These are phyloP conservation scores for Aspergillus panamensis DNA, from an alignment of 495 filamentous ascomycete genomes.

Conservation along the genomic window DNA sequence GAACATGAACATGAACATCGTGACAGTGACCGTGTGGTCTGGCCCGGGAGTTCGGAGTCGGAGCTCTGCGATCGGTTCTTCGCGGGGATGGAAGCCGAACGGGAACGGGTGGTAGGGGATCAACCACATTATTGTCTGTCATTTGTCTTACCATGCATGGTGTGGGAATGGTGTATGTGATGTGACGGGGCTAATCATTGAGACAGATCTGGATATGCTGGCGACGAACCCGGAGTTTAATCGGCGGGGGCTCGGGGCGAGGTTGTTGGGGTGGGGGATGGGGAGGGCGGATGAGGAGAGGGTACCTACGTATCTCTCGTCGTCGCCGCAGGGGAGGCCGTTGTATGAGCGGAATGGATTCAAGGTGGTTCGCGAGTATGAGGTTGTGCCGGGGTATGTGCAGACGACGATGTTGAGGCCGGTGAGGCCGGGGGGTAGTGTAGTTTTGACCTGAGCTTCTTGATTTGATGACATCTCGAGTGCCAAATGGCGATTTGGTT, in stretches of 20 bases:
- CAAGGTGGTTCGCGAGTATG: slow-evolving; percentile 1
- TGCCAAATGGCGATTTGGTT: too few species aligned
- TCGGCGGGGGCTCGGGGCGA: slow-evolving; percentile 5
- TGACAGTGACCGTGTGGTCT: neutral
- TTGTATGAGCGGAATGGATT: slow-evolving; percentile 16
- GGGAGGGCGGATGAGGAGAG: slow-evolving; percentile 7
- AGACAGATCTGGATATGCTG: slow-evolving; percentile 17
- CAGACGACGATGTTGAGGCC: slow-evolving; percentile 16
- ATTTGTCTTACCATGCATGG: neutral
- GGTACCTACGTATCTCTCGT: slow-evolving; percentile 8
- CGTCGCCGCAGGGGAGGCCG: slow-evolving; percentile 8
- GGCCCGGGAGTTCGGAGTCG: slow-evolving; percentile 11
- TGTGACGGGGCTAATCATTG: too few species aligned
- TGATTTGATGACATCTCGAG: too few species aligned
- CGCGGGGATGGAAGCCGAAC: neutral
- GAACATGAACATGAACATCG: too few species aligned
- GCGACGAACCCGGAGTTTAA: slow-evolving; percentile 10
- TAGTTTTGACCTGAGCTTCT: too few species aligned
- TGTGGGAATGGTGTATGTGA: too few species aligned
- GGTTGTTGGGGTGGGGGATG: slow-evolving; percentile 12
- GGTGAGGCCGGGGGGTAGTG: neutral
- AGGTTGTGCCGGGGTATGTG: slow-evolving; percentile 10
- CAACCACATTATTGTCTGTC: slow-evolving; percentile 13
- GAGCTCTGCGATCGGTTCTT: slow-evolving; percentile 14
- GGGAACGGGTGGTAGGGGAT: slow-evolving; percentile 2